Evolutionary conservation across 768 basidiomycete genomes (phyloP).

Genomic region (Hericium erinaceus): DNA sequence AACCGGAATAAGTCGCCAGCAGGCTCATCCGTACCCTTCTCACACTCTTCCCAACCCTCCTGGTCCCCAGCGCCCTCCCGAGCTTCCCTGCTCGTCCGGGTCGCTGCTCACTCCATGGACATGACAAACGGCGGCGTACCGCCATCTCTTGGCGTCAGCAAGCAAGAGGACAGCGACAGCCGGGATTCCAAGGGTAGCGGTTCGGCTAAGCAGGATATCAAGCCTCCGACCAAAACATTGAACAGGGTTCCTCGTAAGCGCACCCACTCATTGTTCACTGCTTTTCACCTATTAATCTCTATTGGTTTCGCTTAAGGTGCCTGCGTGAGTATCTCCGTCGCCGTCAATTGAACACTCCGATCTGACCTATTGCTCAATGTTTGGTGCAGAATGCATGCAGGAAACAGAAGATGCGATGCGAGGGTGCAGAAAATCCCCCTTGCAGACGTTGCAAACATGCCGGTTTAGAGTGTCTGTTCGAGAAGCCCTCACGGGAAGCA

Average conservation of each 20-base stretch:
- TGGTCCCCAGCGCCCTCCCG: conserved; percentile 1
- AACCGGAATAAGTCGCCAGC: too few relatives aligned
- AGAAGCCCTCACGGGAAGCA: conserved; percentile 84
- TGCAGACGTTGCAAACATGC: conserved; percentile 88
- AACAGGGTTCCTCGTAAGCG: conserved; percentile 81
- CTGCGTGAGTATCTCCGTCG: conserved; percentile 42
- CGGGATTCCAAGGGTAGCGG: conserved; percentile 27
- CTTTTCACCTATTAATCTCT: conserved; percentile 9
- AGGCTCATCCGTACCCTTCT: neutral
- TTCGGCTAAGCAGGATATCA: conserved; percentile 51
- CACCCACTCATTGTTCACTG: conserved; percentile 12
- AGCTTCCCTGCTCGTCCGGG: neutral
- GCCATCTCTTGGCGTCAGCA: conserved; percentile 33
- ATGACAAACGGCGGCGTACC: conserved; percentile 12
- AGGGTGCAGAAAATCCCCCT: conserved; percentile 94
- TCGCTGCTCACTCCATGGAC: conserved; percentile 6
- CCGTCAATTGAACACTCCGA: neutral
- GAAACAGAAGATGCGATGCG: conserved; percentile 96
- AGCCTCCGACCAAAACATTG: conserved; percentile 67
- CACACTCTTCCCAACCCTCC: conserved; percentile 1
- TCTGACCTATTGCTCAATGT: conserved; percentile 6
- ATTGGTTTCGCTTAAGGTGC: conserved; percentile 44
- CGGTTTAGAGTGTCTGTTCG: conserved; percentile 87
- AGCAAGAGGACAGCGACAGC: conserved; percentile 49
- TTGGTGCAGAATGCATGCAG: conserved; percentile 77